Base-by-base conservation (phyloP, 768 basidiomycete genomes). In the Albatrellus ellisii region DNA sequence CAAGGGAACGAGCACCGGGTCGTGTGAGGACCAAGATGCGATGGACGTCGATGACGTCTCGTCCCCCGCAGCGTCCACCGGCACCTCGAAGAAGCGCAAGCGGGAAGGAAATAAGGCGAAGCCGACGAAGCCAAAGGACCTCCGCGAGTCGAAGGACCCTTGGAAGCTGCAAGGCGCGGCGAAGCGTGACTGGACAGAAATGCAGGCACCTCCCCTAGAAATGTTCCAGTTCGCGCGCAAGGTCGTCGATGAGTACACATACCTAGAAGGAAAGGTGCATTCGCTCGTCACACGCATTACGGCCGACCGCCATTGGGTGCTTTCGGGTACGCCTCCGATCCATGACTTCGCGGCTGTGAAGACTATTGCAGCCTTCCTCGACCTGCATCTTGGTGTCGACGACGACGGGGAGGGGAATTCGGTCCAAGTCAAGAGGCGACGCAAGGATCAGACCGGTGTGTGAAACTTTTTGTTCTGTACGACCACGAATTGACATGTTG, bases 311-410 rank as follows among this genome's bases (percentile, higher is more conserved):
- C 82, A 79, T 42, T 97, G 92, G 92, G 87, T 97, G 5, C 69
- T 97, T n/a, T 97, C 92, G 2, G 92, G 92, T 10, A 97, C 92
- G 18, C 92, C 92, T 6, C 91, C 91, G 0, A 80, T 89, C 41
- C 80, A 84, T 44, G 86, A 92, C 57, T 95, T 97, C 56, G 79
- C 75, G 1, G 79, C 89, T 2, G 62, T 97, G 49, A 90, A 94
- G 63, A 89, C 85, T 2, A 94, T 94, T 42, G 81, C 86, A 2
- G 80, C 81, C 1, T 87, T 92, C 60, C 65, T 97, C 43, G 75
- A 79, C 53, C 62, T 95, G n/a, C 90, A 97, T 58, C 73, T 97
- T 26, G 92, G 92, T 41, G 72, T 92, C 26, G 80, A 91, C 48
- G 92, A 94, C 53, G 86, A 88, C 45, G 77, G 74, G 29, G 88